A percentile compares a stretch with the other conserved stretches of the same genome.
These are phyloP conservation scores for Discostella stelligeroides DNA, from an alignment of 108 stramenopile species.

Conservation along the genomic window DNA sequence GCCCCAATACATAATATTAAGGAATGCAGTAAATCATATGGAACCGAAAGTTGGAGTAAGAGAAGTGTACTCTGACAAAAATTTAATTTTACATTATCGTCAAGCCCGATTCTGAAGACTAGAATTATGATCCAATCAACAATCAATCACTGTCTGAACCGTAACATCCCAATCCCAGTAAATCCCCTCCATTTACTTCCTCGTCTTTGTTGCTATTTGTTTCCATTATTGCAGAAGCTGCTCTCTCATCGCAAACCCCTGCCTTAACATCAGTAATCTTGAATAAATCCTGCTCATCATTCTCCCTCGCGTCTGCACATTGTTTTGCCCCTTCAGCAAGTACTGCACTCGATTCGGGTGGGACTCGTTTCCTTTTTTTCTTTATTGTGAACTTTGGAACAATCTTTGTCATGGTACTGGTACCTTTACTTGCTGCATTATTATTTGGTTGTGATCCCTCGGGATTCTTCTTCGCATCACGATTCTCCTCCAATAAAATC, in stretches of 20 bases:
- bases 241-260: neutral
- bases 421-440: conserved; percentile 11
- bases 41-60: no score
- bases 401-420: conserved; percentile 15
- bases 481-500: neutral
- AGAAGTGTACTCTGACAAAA: no score
- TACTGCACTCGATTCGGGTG: conserved; percentile 14
- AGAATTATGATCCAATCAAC: no score
- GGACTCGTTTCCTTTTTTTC: conserved; percentile 33
- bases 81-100: no score
- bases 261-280: neutral
- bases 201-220: conserved; percentile 14
- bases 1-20: no score
- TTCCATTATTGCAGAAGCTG: neutral
- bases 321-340: conserved; percentile 2
- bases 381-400: conserved; percentile 49
- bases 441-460: neutral
- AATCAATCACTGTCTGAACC: conserved; percentile 58
- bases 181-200: conserved; percentile 21
- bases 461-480: conserved; percentile 20
- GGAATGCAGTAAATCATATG: no score
- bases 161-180: conserved; percentile 67
- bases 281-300: conserved; percentile 16
- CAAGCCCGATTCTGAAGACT: no score
- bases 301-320: neutral